A percentile compares a stretch with the other conserved stretches of the same genome.
These are phyloP conservation scores for Penicillium sp. DNA, from an alignment of 2,329 filamentous ascomycete genomes.

Conservation along the genomic window DNA sequence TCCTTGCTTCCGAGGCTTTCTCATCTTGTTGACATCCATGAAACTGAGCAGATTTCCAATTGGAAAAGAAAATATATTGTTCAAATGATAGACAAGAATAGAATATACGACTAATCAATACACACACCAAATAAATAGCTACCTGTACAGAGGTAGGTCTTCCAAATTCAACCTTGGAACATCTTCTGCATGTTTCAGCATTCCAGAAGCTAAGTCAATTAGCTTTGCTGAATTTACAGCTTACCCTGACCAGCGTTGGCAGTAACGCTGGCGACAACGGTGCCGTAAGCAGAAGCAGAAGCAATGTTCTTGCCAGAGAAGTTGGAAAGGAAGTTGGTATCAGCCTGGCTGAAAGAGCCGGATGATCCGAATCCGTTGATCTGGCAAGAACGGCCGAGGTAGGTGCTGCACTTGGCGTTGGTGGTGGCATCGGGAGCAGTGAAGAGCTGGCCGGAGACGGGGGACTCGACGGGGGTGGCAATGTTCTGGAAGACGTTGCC, in stretches of 20 bases:
- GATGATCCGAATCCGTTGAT: constrained; percentile 51
- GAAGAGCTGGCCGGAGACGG: constrained; percentile 44
- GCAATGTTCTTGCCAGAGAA: constrained; percentile 59
- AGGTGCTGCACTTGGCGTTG: constrained; percentile 46
- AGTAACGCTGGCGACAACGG: constrained; percentile 40
- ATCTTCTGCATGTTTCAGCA: neutral
- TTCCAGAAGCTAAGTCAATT: neutral
- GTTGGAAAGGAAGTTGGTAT: constrained; percentile 52
- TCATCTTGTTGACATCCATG: neutral
- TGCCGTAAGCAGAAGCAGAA: constrained; percentile 40
- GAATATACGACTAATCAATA: neutral
- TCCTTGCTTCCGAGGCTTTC: neutral
- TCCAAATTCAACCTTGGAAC: neutral
- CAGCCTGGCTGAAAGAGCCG: constrained; percentile 40
- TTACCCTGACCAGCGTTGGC: constrained; percentile 52
- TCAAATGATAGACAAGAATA: neutral
- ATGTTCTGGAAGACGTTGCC: constrained; percentile 63
- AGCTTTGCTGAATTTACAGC: constrained; percentile 30
- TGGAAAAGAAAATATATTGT: neutral
- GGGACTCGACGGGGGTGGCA: constrained; percentile 42
- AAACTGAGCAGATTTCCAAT: neutral
- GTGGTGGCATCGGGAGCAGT: constrained; percentile 34
- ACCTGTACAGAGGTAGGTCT: neutral
- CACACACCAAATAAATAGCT: neutral
- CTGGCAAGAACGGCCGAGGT: constrained; percentile 55